Evolutionary conservation across 352 stramenopile species (phyloP).

Genomic region (Phytophthora sojae): DNA sequence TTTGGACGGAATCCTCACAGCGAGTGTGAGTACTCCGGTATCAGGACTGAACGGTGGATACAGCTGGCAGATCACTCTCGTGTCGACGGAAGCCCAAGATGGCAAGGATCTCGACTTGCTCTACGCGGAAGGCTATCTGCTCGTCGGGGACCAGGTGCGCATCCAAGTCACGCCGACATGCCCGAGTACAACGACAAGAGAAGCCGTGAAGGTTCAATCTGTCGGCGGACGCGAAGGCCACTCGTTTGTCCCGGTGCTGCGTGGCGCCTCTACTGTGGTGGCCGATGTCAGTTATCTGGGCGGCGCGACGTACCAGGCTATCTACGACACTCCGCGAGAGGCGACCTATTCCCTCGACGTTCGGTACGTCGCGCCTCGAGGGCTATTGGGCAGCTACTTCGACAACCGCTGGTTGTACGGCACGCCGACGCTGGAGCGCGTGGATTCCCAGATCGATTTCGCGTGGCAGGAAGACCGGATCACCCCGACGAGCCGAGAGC

Average conservation of each 20-base stretch:
- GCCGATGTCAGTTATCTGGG: constrained; percentile 68
- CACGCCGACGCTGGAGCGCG: constrained; percentile 75
- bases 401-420: constrained; percentile 96
- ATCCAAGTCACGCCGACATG: constrained; percentile 56
- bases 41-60: constrained; percentile 58
- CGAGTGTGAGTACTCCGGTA: constrained; percentile 52
- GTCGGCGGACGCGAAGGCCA: constrained; percentile 68
- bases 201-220: constrained; percentile 40
- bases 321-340: constrained; percentile 89
- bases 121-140: constrained; percentile 87
- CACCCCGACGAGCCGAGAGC: constrained; percentile 92
- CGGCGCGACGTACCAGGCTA: constrained; percentile 86
- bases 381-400: constrained; percentile 94
- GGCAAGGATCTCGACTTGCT: constrained; percentile 56
- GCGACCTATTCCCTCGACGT: constrained; percentile 91
- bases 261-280: constrained; percentile 57
- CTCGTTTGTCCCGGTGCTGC: constrained; percentile 71
- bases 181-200: constrained; percentile 50
- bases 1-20: constrained; percentile 78
- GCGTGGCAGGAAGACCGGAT: constrained; percentile 89
- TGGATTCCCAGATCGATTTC: constrained; percentile 94
- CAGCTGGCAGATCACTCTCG: constrained; percentile 90
- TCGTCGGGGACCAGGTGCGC: constrained; percentile 51
- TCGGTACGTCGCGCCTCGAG: constrained; percentile 70
- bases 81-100: constrained; percentile 62